Evolutionary conservation across 306 rosid genomes (phyloP).

Genomic region (Oemleria cerasiformis): DNA sequence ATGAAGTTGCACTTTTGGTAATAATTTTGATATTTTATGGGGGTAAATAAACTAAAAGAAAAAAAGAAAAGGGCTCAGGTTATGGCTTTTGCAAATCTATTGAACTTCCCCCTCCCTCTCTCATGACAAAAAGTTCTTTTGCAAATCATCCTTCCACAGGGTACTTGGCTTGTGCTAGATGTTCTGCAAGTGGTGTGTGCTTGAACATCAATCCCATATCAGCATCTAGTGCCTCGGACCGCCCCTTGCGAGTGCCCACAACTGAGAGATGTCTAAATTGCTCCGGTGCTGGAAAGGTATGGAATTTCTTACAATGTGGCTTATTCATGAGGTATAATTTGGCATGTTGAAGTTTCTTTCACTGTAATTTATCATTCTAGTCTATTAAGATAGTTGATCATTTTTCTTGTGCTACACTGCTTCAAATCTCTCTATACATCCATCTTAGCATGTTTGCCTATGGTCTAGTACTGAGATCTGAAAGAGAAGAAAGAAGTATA

Average conservation of each 20-base stretch:
- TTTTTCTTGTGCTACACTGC: not conserved
- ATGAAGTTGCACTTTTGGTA: not conserved
- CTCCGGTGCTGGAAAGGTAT: conserved; percentile 97
- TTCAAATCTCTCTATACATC: not conserved
- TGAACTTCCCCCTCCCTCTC: not conserved
- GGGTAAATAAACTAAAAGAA: not conserved
- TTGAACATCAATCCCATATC: conserved; percentile 61
- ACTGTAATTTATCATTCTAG: not conserved
- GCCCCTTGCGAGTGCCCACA: conserved; percentile 57
- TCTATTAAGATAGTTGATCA: not conserved
- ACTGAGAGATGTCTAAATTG: conserved; percentile 58
- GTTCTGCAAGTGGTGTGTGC: conserved; percentile 83
- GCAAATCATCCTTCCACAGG: conserved; percentile 42
- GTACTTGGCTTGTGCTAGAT: conserved; percentile 90
- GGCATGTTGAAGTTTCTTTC: not conserved
- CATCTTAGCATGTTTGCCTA: not conserved
- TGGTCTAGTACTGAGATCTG: no score
- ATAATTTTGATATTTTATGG: not conserved
- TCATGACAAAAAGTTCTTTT: not conserved
- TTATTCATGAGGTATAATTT: not conserved
- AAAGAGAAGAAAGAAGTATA: not conserved
- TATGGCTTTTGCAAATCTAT: not conserved
- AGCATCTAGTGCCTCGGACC: conserved; percentile 38
- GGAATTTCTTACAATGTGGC: not conserved
- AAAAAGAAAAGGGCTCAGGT: not conserved